phyloP scores from a whole-genome alignment of 1,284 basidiomycete genomes.

The Austroboletus novae-zelandiae region DNA sequence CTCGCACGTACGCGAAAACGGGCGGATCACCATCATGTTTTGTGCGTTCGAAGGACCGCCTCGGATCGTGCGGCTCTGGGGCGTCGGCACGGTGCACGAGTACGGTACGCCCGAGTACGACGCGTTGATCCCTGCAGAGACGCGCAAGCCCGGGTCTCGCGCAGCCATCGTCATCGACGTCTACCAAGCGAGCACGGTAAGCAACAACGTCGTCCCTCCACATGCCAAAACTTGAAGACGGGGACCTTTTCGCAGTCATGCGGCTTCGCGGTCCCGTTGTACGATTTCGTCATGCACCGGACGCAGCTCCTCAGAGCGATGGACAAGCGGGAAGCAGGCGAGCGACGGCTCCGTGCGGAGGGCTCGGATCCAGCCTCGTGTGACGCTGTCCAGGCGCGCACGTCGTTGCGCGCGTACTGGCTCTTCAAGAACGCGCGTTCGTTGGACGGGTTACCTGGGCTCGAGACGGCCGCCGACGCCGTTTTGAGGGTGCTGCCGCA shows the following conservation, averaged over 20 bases:
- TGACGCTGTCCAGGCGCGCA: conserved; percentile 11
- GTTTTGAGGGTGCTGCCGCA: conserved; percentile 9
- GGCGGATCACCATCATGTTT: conserved; percentile 56
- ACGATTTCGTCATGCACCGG: conserved; percentile 45
- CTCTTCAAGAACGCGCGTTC: conserved; percentile 41
- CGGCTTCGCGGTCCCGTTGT: conserved; percentile 51
- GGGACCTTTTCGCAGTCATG: conserved; percentile 41
- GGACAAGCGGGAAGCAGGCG: conserved; percentile 29
- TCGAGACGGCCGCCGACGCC: conserved; percentile 28
- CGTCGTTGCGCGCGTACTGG: conserved; percentile 48
- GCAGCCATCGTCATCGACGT: conserved; percentile 51
- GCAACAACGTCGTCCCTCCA: conserved; percentile 26
- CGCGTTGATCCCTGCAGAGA: conserved; percentile 38
- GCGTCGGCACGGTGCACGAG: conserved; percentile 50
- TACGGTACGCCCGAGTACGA: conserved; percentile 53
- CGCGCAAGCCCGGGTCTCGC: conserved; percentile 51
- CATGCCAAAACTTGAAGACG: not conserved
- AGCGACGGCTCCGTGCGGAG: conserved; percentile 12
- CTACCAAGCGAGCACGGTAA: conserved; percentile 50
- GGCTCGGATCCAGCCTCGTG: not conserved
- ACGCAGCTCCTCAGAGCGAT: conserved; percentile 35
- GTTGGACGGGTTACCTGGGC: conserved; percentile 49
- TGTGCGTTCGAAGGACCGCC: conserved; percentile 54
- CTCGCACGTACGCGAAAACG: conserved; percentile 58
- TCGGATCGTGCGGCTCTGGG: conserved; percentile 50